A percentile compares a stretch with the other conserved stretches of the same genome.
Evolutionary conservation across 768 basidiomycete genomes (phyloP).

Genomic region (Termitomyces sp.): DNA sequence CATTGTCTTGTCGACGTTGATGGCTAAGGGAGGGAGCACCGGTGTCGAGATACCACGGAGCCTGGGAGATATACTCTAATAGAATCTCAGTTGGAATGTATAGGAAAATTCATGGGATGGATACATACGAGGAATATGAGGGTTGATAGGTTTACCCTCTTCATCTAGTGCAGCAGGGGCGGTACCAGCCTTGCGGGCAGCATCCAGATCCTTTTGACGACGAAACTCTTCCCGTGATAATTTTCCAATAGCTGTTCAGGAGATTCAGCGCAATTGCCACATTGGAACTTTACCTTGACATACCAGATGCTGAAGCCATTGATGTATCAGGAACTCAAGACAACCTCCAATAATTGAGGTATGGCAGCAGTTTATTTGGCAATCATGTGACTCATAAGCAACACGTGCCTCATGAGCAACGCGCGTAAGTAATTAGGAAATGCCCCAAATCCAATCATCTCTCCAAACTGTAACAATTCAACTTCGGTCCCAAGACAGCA

Average conservation of each 20-base stretch:
- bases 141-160: conserved; percentile 94
- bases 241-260: conserved; percentile 56
- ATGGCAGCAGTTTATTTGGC: background rate
- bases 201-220: conserved; percentile 94
- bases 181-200: conserved; percentile 97
- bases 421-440: background rate
- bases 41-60: conserved; percentile 97
- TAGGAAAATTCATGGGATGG: background rate
- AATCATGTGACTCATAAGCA: conserved; percentile 1
- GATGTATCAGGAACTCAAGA: background rate
- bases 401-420: conserved; percentile 2
- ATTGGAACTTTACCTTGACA: background rate
- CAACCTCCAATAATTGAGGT: background rate
- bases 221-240: conserved; percentile 93
- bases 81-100: background rate
- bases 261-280: conserved; percentile 4
- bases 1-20: conserved; percentile 78
- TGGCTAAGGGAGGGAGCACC: conserved; percentile 91
- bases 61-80: conserved; percentile 94
- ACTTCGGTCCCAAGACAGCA: background rate
- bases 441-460: no score
- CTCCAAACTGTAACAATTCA: background rate
- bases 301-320: conserved; percentile 40
- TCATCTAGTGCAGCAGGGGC: conserved; percentile 94
- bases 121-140: conserved; percentile 91